A percentile compares a stretch with the other conserved stretches of the same genome.
Conservation (phyloP, 1,284 basidiomycete genomes). For the Sporisorium scitamineum region DNA sequence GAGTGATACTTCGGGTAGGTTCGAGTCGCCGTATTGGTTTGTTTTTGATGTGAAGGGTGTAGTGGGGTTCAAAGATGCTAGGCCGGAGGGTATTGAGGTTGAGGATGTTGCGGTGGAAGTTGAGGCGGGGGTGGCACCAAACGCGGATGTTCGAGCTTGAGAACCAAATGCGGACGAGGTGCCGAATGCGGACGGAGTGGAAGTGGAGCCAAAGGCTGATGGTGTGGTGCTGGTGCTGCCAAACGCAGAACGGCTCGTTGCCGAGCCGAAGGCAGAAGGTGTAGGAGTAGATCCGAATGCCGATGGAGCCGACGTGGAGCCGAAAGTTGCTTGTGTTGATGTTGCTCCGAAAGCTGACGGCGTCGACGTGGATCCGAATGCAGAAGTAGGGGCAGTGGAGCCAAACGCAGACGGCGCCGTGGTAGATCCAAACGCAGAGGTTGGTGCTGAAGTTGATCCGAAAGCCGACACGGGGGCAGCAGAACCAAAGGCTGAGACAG, state of each 20-base stretch:
- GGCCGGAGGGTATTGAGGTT: constrained; percentile 11
- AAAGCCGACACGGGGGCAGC: constrained; percentile 25
- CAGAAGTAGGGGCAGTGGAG: constrained; percentile 3
- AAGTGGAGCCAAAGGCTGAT: constrained; percentile 19
- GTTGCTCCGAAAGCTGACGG: constrained; percentile 16
- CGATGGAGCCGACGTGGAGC: constrained; percentile 9
- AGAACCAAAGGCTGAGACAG: constrained; percentile 23
- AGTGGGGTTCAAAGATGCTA: constrained; percentile 24
- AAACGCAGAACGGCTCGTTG: neutral
- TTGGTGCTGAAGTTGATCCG: constrained; percentile 10
- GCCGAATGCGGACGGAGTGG: constrained; percentile 18
- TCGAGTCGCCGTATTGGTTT: constrained; percentile 32
- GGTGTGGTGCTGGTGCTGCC: neutral
- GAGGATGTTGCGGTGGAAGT: neutral
- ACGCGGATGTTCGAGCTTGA: constrained; percentile 22
- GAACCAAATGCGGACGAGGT: constrained; percentile 18
- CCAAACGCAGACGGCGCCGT: constrained; percentile 17
- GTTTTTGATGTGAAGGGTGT: constrained; percentile 25
- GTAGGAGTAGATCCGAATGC: constrained; percentile 6
- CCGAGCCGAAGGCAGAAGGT: constrained; percentile 9
- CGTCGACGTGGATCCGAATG: constrained; percentile 2
- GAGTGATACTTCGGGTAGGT: constrained; percentile 46
- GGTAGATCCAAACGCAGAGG: constrained; percentile 22
- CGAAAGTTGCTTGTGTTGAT: constrained; percentile 16
- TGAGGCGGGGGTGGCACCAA: constrained; percentile 8